phyloP scores from a whole-genome alignment of 495 filamentous ascomycete species.

The Aspergillus affinis region DNA sequence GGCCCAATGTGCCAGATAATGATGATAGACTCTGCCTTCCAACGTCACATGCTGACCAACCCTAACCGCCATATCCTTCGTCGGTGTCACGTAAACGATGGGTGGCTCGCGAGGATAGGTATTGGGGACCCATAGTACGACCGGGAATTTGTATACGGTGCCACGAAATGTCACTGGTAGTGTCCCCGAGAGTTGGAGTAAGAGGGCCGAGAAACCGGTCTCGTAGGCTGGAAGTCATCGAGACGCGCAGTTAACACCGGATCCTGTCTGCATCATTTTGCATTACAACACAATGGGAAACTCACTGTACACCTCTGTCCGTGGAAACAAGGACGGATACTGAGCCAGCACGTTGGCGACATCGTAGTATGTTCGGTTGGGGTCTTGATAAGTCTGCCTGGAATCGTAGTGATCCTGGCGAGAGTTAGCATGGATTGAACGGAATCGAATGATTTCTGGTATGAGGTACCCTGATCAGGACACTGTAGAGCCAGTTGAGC shows the following conservation, averaged over 20 bases:
- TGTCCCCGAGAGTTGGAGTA: conserved; percentile 83
- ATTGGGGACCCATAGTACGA: conserved; percentile 94
- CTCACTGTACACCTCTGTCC: conserved; percentile 95
- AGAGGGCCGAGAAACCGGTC: conserved; percentile 80
- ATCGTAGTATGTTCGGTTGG: conserved; percentile 89
- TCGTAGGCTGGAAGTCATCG: conserved; percentile 66
- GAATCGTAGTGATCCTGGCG: conserved; percentile 86
- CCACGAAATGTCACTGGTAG: conserved; percentile 87
- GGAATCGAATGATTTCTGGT: background rate
- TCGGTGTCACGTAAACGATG: conserved; percentile 83
- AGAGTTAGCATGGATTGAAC: conserved; percentile 11
- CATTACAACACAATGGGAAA: background rate
- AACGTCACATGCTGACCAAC: conserved; percentile 92
- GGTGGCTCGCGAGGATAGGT: conserved; percentile 84
- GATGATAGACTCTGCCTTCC: conserved; percentile 94
- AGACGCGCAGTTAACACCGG: background rate
- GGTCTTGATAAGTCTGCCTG: conserved; percentile 86
- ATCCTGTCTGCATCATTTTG: background rate
- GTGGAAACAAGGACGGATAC: conserved; percentile 81
- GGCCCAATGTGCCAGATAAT: conserved; percentile 86
- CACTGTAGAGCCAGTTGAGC: conserved; percentile 92
- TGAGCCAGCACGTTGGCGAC: conserved; percentile 78
- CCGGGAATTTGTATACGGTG: conserved; percentile 84
- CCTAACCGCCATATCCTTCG: conserved; percentile 82
- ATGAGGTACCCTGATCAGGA: conserved; percentile 69